phyloP scores from a whole-genome alignment of 2,329 filamentous ascomycete species.

The Davidsoniella australis region DNA sequence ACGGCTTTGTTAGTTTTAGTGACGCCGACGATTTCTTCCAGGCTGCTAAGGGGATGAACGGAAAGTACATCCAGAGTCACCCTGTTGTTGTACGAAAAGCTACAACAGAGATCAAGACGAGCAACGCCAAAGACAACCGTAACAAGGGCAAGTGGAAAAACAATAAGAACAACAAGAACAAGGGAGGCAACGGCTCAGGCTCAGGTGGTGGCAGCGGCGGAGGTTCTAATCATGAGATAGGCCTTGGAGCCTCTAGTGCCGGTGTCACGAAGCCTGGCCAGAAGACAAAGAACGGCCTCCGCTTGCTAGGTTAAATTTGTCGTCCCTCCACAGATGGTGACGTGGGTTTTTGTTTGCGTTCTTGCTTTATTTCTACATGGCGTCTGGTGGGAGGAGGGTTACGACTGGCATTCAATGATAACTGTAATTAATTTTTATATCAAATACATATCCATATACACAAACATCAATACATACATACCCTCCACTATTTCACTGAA shows the following conservation, averaged over 20 bases:
- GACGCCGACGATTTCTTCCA: conserved; percentile 94
- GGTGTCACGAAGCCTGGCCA: conserved; percentile 45
- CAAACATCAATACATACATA: too few relatives aligned
- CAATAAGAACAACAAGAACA: conserved; percentile 22
- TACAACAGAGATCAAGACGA: conserved; percentile 77
- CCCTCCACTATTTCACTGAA: too few relatives aligned
- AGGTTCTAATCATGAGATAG: conserved; percentile 27
- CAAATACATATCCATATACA: too few relatives aligned
- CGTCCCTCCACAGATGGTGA: too few relatives aligned
- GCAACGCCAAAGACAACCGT: conserved; percentile 44
- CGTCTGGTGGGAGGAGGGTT: too few relatives aligned
- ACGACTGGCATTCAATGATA: too few relatives aligned
- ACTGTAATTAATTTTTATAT: too few relatives aligned
- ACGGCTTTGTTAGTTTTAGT: conserved; percentile 89
- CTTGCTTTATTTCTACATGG: neutral
- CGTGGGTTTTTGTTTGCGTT: neutral
- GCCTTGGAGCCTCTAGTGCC: conserved; percentile 29
- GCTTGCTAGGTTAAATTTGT: conserved; percentile 34
- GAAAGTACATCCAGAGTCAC: conserved; percentile 97
- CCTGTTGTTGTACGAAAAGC: conserved; percentile 76
- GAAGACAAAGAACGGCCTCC: conserved; percentile 51
- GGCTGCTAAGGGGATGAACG: conserved; percentile 94
- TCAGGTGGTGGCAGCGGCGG: conserved; percentile 17
- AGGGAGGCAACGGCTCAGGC: conserved; percentile 18
- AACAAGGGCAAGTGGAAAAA: conserved; percentile 19